Conservation (phyloP, 768 basidiomycete genomes). For the Mycena rebaudengoi region DNA sequence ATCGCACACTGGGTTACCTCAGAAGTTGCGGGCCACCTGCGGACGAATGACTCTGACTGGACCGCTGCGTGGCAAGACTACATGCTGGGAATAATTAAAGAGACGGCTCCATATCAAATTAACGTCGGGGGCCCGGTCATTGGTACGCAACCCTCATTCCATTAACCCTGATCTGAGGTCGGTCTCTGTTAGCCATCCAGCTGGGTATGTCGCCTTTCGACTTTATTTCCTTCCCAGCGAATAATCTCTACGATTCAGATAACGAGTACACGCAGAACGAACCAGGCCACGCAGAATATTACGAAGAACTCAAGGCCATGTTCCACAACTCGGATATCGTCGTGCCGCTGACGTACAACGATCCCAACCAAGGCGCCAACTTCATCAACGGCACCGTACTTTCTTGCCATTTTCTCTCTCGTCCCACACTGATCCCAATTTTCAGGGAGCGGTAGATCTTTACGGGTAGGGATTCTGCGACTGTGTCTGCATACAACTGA, state of each 20-base stretch:
- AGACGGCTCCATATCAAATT: constrained; percentile 72
- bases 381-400: constrained; percentile 78
- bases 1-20: constrained; percentile 75
- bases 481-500: not conserved
- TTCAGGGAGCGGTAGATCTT: constrained; percentile 75
- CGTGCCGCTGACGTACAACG: constrained; percentile 81
- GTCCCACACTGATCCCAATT: not conserved
- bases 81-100: constrained; percentile 68
- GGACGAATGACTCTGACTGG: constrained; percentile 81
- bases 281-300: constrained; percentile 61
- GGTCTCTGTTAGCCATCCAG: constrained; percentile 12
- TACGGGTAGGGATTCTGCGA: constrained; percentile 60
- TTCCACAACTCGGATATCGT: constrained; percentile 66
- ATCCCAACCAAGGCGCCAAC: constrained; percentile 63
- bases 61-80: constrained; percentile 77
- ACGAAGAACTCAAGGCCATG: constrained; percentile 63
- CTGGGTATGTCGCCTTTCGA: constrained; percentile 21
- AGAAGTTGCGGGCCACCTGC: constrained; percentile 68
- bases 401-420: not conserved
- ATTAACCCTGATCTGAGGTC: constrained; percentile 50
- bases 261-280: constrained; percentile 75
- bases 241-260: constrained; percentile 60
- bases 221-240: too few relatives aligned
- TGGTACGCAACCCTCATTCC: constrained; percentile 51
- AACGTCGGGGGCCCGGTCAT: constrained; percentile 80